Evolutionary conservation across 495 filamentous ascomycete genomes (phyloP), one percentile per base, ranked within the genome.

Genomic region (Neurospora sp.): DNA sequence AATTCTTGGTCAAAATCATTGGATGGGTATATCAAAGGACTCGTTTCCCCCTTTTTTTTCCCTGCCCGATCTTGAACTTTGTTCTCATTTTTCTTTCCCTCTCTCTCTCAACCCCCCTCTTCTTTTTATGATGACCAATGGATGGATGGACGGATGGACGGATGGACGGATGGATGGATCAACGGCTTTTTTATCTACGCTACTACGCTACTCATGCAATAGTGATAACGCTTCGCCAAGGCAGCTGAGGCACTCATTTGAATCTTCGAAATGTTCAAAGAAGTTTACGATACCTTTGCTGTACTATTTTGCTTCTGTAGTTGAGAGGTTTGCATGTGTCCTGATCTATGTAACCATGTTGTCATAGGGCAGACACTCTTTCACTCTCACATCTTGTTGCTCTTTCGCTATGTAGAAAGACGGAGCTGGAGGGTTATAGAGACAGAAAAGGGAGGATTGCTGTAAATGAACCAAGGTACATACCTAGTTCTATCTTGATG

Each of bases 191-290:
- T 8, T 42, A 18, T 69, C 66, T 42, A 39, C 41, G 12, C 70
- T 73, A n/a, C 70, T 72, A 14, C 75, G 72, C 37, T 71, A 74
- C 38, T 54, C 62, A 39, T 72, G 75, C 42, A 73, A 77, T 31
- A 66, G 54, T 66, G 54, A 66, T 35, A 37, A 66, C 14, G 54
- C 54, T 37, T 66, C 27, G 54, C 23, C 23, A 66, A 66, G 27
- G 54, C 54, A 66, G 54, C 3, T 66, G 54, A 66, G 54, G 54
- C 54, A 66, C 14, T 66, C 54, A 37, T 66, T 60, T 66, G 27
- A 66, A 60, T 60, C 49, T 27, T 60, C 11, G 49, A 66, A 35
- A 66, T 66, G 54, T 66, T 66, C 7, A 8, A 18, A 35, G 54
- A 35, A 35, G 54, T 66, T 66, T 37, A 66, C 31, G 54, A 66